Percentiles rank a stretch among this genome's conserved stretches.
These are phyloP conservation scores for Heliamphora pulchella DNA, from an alignment of 179 eudicot species.

Conservation along the genomic window DNA sequence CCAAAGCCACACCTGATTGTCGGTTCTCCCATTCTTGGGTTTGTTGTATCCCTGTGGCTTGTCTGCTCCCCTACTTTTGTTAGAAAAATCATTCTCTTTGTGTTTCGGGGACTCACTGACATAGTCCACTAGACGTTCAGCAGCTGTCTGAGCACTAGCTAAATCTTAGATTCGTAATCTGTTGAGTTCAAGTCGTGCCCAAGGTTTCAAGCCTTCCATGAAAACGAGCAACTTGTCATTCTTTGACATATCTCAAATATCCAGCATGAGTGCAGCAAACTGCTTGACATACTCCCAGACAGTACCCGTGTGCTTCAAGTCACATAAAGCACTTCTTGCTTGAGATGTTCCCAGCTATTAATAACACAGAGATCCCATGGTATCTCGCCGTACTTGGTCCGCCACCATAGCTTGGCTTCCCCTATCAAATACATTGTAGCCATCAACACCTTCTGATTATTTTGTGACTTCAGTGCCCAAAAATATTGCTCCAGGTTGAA, in stretches of 20 bases:
- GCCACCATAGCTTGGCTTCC: no score
- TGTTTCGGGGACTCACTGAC: background rate
- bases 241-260: background rate
- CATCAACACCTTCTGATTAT: background rate
- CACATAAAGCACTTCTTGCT: background rate
- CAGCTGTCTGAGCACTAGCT: background rate
- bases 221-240: background rate
- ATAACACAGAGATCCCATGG: background rate
- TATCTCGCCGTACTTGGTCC: background rate
- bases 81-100: background rate
- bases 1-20: background rate
- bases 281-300: background rate
- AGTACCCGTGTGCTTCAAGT: background rate
- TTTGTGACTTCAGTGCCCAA: background rate
- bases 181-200: background rate
- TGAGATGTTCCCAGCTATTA: background rate
- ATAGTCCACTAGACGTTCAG: background rate
- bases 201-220: background rate
- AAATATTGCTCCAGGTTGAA: background rate
- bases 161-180: background rate
- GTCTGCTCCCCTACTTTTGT: background rate
- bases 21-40: background rate
- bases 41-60: background rate
- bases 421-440: no score
- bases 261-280: background rate